Base-by-base conservation (phyloP, 2,329 filamentous ascomycete species). In the Lachnellula suecica region DNA sequence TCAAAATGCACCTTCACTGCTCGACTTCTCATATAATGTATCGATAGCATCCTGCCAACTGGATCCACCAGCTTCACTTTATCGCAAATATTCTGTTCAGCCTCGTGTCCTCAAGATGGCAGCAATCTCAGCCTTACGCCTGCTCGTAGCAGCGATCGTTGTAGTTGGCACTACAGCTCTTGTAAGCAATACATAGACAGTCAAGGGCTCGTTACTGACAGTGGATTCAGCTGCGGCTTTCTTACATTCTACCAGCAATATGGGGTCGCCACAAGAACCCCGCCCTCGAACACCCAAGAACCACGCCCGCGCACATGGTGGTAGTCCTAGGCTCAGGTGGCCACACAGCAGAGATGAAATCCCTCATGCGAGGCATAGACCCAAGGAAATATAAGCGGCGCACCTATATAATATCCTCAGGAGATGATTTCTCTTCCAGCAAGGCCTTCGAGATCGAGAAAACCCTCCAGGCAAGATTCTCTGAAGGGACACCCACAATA, bases 341-440 rank as follows among this genome's bases (percentile, higher is more conserved):
- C 1, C 94, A 99, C 72, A 97, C 94, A 0, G 86, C 91, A 44
- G 94, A 99, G 71, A 96, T 99, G 88, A 78, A 96, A 57, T 84
- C 87, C 65, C 88, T 97, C 75, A 82, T 99, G 62, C 74, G 77
- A 60, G 81, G 79, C 59, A 81, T 80, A 65, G 76, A 74, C 52
- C 71, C 72, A 35, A 77, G 75, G 58, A 41, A 68, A 49, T 67
- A 70, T 64, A 72, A 85, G 72, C 85, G 89, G 63, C 82, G 94
- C 23, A 93, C 90, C 24, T 99, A 96, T 69, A 59, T 68, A 15
- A 78, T 95, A 49, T 88, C 87, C 58, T 84, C 81, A 1, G 91
- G 88, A 0, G 94, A 99, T 66, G 71, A 68, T 8, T 83, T 90
- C 67, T 94, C 89, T 15, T 78, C 81, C 1, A 72, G 79, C 17